Evolutionary conservation across 176 grass and related monocot species (phyloP).

Genomic region (Juncus effusus): DNA sequence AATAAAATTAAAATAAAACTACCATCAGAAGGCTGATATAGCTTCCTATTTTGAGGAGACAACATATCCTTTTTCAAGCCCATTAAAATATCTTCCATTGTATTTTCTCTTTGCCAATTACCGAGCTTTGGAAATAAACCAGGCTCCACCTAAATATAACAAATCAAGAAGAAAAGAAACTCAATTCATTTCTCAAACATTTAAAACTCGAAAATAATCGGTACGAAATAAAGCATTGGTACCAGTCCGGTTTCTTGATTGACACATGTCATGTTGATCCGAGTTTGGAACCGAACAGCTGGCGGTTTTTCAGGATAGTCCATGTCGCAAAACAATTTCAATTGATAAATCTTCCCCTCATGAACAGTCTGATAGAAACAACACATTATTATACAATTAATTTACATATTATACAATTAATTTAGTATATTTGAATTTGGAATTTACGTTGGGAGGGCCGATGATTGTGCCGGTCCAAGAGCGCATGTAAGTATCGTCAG

Average conservation of each 20-base stretch:
- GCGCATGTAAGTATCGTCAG: conserved; percentile 77
- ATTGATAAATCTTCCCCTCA: conserved; percentile 70
- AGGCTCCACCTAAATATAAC: conserved; percentile 67
- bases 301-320: conserved; percentile 82
- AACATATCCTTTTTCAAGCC: conserved; percentile 88
- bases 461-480: conserved; percentile 89
- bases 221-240: conserved; percentile 12
- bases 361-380: conserved; percentile 59
- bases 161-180: conserved; percentile 4
- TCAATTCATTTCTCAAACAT: neutral
- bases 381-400: conserved; percentile 4
- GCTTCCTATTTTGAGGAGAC: conserved; percentile 73
- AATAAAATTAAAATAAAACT: conserved; percentile 20
- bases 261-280: conserved; percentile 65
- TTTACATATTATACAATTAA: conserved; percentile 8
- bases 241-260: conserved; percentile 65
- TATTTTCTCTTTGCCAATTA: conserved; percentile 74
- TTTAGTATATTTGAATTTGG: conserved; percentile 11
- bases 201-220: neutral
- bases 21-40: conserved; percentile 81
- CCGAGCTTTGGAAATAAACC: conserved; percentile 76
- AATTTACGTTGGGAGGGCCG: conserved; percentile 63
- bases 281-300: conserved; percentile 55
- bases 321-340: conserved; percentile 66
- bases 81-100: conserved; percentile 80